Conservation (phyloP, 352 stramenopile species). For the Lagenidium giganteum region DNA sequence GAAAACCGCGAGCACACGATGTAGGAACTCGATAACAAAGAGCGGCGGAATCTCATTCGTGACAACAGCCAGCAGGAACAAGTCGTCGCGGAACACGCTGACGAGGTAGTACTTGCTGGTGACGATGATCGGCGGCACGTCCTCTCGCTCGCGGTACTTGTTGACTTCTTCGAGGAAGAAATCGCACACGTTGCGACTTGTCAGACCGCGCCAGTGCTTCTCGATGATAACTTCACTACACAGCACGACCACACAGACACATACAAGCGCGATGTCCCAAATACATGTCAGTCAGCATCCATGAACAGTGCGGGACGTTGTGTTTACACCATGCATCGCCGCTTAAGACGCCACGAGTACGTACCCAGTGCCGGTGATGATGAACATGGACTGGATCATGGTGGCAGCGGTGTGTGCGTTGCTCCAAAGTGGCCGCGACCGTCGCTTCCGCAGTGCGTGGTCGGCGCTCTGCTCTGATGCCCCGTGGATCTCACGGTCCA, state of each 20-base stretch:
- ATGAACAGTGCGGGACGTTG: no score
- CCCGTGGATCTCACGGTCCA: no score
- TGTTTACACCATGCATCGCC: no score
- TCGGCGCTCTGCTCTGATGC: no score
- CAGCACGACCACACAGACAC: slow-evolving; percentile 1
- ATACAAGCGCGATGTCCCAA: no score
- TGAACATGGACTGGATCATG: slow-evolving; percentile 98
- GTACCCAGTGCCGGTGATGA: slow-evolving; percentile 92
- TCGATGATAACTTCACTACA: slow-evolving; percentile 96
- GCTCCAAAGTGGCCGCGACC: no score
- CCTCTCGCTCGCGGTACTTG: slow-evolving; percentile 85
- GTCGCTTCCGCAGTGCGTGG: no score
- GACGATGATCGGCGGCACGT: slow-evolving; percentile 86
- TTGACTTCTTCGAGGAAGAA: slow-evolving; percentile 98
- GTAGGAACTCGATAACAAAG: slow-evolving; percentile 96
- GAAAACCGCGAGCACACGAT: slow-evolving; percentile 95
- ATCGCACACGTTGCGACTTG: slow-evolving; percentile 93
- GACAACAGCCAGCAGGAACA: slow-evolving; percentile 95
- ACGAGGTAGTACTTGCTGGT: slow-evolving; percentile 89
- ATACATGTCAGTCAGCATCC: slow-evolving; percentile 10
- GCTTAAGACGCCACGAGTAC: slow-evolving; percentile 3
- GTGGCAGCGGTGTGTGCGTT: no score
- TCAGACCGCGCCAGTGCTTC: slow-evolving; percentile 96
- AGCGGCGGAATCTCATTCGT: slow-evolving; percentile 89
- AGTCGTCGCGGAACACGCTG: slow-evolving; percentile 90